Conservation (phyloP, 805 yeast genomes). For the Kluyveromyces aestuarii region DNA sequence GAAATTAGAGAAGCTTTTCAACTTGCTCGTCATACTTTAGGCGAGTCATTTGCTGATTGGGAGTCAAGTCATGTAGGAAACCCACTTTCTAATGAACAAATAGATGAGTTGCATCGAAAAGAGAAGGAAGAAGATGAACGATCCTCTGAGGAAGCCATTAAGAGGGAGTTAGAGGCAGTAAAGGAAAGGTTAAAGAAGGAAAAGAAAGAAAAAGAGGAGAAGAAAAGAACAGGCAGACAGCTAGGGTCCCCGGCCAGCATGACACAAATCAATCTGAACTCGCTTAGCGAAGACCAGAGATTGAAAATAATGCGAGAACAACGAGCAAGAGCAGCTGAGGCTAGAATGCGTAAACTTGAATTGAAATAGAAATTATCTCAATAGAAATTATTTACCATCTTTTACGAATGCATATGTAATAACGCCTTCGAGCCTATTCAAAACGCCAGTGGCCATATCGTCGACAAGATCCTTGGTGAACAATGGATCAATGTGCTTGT, state of each 20-base stretch:
- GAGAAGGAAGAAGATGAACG: conserved; percentile 33
- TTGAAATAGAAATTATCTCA: conserved; percentile 1
- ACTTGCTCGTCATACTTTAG: conserved; percentile 54
- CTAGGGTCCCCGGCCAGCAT: conserved; percentile 20
- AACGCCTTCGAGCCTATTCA: conserved; percentile 8
- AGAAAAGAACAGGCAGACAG: conserved; percentile 8
- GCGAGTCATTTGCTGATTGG: conserved; percentile 71
- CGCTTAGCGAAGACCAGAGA: conserved; percentile 66
- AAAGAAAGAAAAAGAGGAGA: conserved; percentile 9
- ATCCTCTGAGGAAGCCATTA: conserved; percentile 28
- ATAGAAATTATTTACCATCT: conserved; percentile 9
- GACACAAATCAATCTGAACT: conserved; percentile 39
- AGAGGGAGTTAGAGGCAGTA: conserved; percentile 18
- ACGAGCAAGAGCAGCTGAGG: conserved; percentile 94
- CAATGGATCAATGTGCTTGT: conserved; percentile 52
- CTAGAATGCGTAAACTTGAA: conserved; percentile 42
- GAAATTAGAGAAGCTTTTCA: conserved; percentile 52
- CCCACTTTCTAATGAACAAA: conserved; percentile 46
- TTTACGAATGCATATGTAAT: conserved; percentile 23
- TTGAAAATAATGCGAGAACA: conserved; percentile 83
- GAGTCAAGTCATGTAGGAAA: conserved; percentile 51
- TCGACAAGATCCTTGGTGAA: conserved; percentile 10
- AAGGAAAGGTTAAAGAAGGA: conserved; percentile 18
- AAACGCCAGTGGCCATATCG: conserved; percentile 10
- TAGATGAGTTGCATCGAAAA: conserved; percentile 35